Evolutionary conservation across 2,329 filamentous ascomycete species (phyloP).

Genomic region (Berkeleyomyces basicola): DNA sequence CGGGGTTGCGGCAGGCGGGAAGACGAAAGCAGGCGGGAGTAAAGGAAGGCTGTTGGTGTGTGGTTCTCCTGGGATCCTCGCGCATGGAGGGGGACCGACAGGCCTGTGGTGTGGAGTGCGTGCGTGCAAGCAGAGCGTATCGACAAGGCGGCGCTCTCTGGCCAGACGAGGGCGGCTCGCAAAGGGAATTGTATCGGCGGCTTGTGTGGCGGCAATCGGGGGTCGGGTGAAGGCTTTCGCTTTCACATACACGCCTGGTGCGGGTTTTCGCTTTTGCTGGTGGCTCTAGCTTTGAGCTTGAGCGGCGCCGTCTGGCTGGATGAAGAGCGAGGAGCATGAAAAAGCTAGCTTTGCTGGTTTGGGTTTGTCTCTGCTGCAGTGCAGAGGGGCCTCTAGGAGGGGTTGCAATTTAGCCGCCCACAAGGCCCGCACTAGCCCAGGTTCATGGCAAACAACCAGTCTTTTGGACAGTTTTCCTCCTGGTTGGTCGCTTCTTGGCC

Average conservation of each 20-base stretch:
- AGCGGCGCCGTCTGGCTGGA: not conserved
- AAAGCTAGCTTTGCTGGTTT: not conserved
- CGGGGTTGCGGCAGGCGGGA: not conserved
- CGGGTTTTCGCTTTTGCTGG: not conserved
- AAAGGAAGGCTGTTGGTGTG: no score
- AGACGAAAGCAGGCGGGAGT: no score
- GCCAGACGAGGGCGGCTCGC: not conserved
- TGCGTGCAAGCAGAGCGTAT: no score
- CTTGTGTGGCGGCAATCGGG: not conserved
- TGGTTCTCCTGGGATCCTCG: no score
- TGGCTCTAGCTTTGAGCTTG: not conserved
- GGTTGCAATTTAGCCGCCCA: conserved; percentile 11
- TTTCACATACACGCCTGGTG: no score
- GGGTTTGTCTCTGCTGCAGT: not conserved
- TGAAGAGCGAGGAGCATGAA: not conserved
- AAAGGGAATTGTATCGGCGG: not conserved
- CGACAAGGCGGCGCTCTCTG: no score
- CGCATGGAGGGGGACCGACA: no score
- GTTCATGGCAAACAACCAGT: not conserved
- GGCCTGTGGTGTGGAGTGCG: no score
- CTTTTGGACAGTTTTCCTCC: not conserved
- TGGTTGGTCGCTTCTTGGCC: not conserved
- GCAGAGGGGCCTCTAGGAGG: not conserved
- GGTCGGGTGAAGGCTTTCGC: not conserved
- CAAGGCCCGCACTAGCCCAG: conserved; percentile 1